Evolutionary conservation across 306 rosid species (phyloP).

Genomic region (Prunus davidiana): DNA sequence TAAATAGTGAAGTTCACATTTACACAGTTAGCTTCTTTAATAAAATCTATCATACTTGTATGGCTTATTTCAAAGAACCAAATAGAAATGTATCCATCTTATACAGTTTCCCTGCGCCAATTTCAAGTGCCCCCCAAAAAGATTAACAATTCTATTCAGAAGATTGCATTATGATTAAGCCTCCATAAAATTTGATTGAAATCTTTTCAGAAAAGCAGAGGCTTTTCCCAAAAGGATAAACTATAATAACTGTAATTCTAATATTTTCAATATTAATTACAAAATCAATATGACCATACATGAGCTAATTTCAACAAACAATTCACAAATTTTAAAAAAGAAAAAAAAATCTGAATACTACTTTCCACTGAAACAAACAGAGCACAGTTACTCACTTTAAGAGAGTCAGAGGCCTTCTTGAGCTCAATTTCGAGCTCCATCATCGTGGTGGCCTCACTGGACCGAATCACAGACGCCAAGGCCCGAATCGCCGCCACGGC

Average conservation of each 20-base stretch:
- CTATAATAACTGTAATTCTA: background rate
- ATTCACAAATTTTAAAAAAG: background rate
- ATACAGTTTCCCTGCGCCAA: background rate
- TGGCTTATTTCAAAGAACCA: background rate
- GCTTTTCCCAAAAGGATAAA: background rate
- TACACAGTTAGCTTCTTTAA: background rate
- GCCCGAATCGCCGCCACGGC: constrained; percentile 98
- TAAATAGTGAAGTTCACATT: background rate
- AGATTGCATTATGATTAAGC: background rate
- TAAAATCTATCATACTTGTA: background rate
- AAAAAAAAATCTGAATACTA: background rate
- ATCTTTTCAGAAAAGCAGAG: background rate
- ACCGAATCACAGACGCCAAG: constrained; percentile 73
- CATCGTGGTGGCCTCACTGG: constrained; percentile 82
- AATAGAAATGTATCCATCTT: background rate
- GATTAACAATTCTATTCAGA: background rate
- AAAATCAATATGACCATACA: background rate
- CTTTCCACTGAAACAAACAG: background rate
- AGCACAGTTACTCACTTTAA: constrained; percentile 46
- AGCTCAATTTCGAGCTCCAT: constrained; percentile 94
- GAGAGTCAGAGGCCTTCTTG: constrained; percentile 88
- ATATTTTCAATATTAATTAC: background rate
- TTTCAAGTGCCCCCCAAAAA: background rate
- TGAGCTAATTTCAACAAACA: background rate
- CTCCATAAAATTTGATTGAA: background rate